Base-by-base conservation (phyloP, 176 grass and related monocot genomes). In the Areca catechu region DNA sequence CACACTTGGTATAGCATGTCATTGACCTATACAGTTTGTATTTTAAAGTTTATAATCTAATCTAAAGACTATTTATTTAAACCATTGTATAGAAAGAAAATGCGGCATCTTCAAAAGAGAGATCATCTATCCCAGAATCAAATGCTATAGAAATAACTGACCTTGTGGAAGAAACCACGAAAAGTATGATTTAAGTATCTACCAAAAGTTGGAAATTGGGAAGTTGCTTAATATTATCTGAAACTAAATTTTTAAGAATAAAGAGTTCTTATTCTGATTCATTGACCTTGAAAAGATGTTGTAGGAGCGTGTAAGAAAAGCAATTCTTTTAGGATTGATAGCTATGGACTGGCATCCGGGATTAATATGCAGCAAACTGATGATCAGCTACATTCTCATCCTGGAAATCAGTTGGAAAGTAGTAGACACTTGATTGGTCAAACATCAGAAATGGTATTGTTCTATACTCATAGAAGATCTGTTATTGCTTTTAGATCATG, bases 381-480 rank as follows among this genome's bases (percentile, higher is more conserved):
- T 21, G 80, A 61, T 62, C 66, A 17, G 51, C 48, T n/a, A 18
- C 56, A 55, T 62, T 20, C 56, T 48, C 72, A 74, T 43, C 48
- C 50, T 59, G 69, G 83, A 23, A 77, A 76, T 79, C 28, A 79
- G 28, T 77, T 70, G 49, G 62, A 48, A 69, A 15, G 55, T 73
- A 58, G 4, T 65, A 37, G 66, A 4, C 66, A 25, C 29, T 48
- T 59, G 53, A 24, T 51, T 20, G 66, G 53, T 54, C 63, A 74
- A 77, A 47, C 71, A 60, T 58, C 55, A 54, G 73, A 65, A 65
- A 74, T 53, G 54, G 86, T 88, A 84, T 79, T 53, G 54, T 34
- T 34, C 7, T 9, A 34, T 4, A 34, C 30, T 34, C 30, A 34
- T 10, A 34, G 1, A 34, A 34, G 30, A 7, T 34, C 30, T 9